phyloP scores from a whole-genome alignment of 2,329 filamentous ascomycete genomes.

The Alternaria conjuncta region DNA sequence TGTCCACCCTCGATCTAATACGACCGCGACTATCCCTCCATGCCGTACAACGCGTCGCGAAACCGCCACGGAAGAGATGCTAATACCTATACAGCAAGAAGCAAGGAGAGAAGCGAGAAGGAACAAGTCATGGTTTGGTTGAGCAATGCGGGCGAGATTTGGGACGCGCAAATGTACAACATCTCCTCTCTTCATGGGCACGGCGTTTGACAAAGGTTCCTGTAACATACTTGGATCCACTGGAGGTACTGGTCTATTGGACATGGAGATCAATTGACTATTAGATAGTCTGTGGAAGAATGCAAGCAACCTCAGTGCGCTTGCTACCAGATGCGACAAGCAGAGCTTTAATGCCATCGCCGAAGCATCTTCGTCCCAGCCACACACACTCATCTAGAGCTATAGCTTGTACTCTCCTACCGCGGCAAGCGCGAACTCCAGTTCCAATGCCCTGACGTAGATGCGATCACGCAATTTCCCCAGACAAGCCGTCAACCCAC shows the following conservation, averaged over 20 bases:
- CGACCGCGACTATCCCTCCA: not conserved
- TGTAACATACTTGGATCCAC: not conserved
- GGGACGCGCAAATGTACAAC: conserved; percentile 5
- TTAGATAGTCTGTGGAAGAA: not conserved
- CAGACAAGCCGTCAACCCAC: not conserved
- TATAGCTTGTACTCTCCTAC: not conserved
- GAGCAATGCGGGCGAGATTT: not conserved
- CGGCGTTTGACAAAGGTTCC: conserved; percentile 12
- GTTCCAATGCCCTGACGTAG: conserved; percentile 5
- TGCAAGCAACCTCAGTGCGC: not conserved
- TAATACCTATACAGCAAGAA: conserved; percentile 22
- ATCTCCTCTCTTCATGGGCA: conserved; percentile 21
- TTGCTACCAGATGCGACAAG: not conserved
- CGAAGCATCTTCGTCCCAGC: not conserved
- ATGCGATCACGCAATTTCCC: conserved; percentile 20
- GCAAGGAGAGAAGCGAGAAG: conserved; percentile 31
- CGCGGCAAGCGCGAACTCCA: not conserved
- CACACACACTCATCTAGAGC: not conserved
- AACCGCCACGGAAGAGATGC: not conserved
- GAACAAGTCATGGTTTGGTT: conserved; percentile 30
- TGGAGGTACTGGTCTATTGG: not conserved
- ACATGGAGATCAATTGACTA: not conserved
- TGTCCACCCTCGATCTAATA: not conserved
- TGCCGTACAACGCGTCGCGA: not conserved
- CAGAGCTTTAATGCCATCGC: not conserved